Base-by-base conservation (phyloP, 495 filamentous ascomycete species). In the Xylaria venustula region DNA sequence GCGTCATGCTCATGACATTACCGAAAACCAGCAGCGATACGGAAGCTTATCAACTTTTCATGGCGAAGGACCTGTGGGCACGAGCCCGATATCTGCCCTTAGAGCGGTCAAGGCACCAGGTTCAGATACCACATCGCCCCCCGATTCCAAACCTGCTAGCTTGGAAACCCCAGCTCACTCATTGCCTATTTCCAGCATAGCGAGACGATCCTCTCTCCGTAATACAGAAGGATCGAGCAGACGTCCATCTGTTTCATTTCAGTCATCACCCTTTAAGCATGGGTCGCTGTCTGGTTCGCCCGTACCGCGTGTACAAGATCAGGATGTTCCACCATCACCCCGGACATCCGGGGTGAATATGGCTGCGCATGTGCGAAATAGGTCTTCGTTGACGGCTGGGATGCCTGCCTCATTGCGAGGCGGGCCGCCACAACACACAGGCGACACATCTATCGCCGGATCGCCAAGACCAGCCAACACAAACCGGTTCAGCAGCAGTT, bases 1-100 rank as follows among this genome's bases (percentile, higher is more conserved):
- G 19, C 75, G 77, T 17, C 73, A 80, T 14, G 65, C 51, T 9
- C 73, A 77, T 14, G 77, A 83, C 19, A 67, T 77, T 58, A 84
- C 83, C 1, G 90, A 91, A 69, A 83, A 81, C 37, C 87, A 87
- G 61, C 90, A 90, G 64, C 90, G 93, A 25, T 97, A 97, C 67
- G 94, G 94, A 37, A 97, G 92, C 66, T 67, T 97, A 58, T 95
- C 92, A 3, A 97, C 93, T 4, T 97, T 93, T 66, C 94, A 97
- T 72, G 89, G 92, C 53, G 84, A 87, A 49, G 91, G 86, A 40
- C 83, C 88, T 3, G 72, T 85, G 7, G 89, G 90, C 17, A 87
- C 92, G 34, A 96, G 93, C 67, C 93, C 93, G 17, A 86, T 97
- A 28, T 92, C 93, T 49, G 89, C 92, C 3, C 82, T 97, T 25